These are phyloP conservation scores for Neofusicoccum umdonicola DNA, from an alignment of 2,329 filamentous ascomycete species.

Conservation along the genomic window DNA sequence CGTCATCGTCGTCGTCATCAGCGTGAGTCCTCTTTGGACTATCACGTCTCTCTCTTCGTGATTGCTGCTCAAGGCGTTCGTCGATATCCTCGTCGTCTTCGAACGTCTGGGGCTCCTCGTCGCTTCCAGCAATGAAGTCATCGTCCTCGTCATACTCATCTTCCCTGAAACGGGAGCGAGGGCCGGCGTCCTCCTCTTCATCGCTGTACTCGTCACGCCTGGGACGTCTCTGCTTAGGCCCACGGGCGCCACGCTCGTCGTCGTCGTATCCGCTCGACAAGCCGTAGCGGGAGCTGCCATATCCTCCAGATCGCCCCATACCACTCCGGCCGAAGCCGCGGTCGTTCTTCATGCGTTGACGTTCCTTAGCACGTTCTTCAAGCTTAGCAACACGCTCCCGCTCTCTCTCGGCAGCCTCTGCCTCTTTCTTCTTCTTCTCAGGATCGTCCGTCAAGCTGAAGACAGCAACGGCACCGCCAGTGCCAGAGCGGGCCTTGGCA, in stretches of 20 bases:
- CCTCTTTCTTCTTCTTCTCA: slow-evolving; percentile 70
- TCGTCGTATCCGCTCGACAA: slow-evolving; percentile 63
- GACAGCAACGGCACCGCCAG: slow-evolving; percentile 59
- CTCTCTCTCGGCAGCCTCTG: slow-evolving; percentile 73
- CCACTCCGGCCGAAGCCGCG: slow-evolving; percentile 46
- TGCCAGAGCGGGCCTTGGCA: slow-evolving; percentile 51
- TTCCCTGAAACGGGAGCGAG: slow-evolving; percentile 57
- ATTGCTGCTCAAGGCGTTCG: slow-evolving; percentile 39
- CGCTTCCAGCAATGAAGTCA: slow-evolving; percentile 73
- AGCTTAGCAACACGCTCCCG: slow-evolving; percentile 55
- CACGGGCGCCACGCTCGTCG: slow-evolving; percentile 46
- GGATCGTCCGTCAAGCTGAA: slow-evolving; percentile 71
- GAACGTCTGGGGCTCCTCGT: slow-evolving; percentile 65
- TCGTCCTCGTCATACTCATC: slow-evolving; percentile 80
- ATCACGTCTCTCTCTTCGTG: slow-evolving; percentile 38
- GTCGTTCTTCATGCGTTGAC: slow-evolving; percentile 61
- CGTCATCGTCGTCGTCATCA: slow-evolving; percentile 36
- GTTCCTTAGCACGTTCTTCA: slow-evolving; percentile 35
- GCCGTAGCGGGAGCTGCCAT: slow-evolving; percentile 52
- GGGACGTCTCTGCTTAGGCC: slow-evolving; percentile 37
- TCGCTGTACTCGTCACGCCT: slow-evolving; percentile 58
- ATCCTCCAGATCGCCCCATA: slow-evolving; percentile 48
- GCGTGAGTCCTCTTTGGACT: slow-evolving; percentile 41
- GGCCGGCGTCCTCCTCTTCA: slow-evolving; percentile 72
- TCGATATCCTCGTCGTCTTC: slow-evolving; percentile 56